Base-by-base conservation (phyloP, 2,329 filamentous ascomycete species). In the Plenodomus biglobosus region DNA sequence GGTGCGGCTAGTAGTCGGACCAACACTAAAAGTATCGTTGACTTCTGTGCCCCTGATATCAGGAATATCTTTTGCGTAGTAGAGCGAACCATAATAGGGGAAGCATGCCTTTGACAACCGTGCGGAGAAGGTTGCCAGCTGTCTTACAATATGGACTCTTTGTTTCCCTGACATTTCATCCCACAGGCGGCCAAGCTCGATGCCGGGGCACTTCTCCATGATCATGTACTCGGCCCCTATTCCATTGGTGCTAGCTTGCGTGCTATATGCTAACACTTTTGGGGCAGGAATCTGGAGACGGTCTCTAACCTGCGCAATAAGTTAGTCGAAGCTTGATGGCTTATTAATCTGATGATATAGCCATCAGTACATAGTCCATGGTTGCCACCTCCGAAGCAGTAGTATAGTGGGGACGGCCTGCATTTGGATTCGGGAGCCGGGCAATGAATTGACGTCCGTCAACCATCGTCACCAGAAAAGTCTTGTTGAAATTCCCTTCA, bases 401-500 rank as follows among this genome's bases (percentile, higher is more conserved):
- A 11, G 52, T 55, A 34, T 48, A 35, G 19, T 42, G 19, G 42
- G 2, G 32, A 42, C 41, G 48, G 38, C 59, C 57, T 36, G 61
- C 59, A 52, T 61, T 59, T 21, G 57, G 57, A 43, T 59, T 52
- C 11, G 61, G 53, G n/a, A 62, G n/a, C 34, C 48, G 59, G 41
- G 53, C 59, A 7, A 64, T 42, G 42, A 64, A 44, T 38, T 56
- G 50, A 30, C 30, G 37, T 7, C 54, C 54, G 24, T 61, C 48
- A 15, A 58, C 52, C 52, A 60, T 61, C 22, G 43, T 53, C 19
- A 61, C 19, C 17, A 57, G 38, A 43, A 58, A 59, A 17, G 48
- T 52, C 46, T 61, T 59, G 44, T 61, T 73, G 46, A 61, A 61
- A 17, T 65, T 50, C 1, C 69, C 70, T 52, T 73, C 70, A 1